phyloP scores from a whole-genome alignment of 768 basidiomycete genomes.

The Phaeotremella skinneri region DNA sequence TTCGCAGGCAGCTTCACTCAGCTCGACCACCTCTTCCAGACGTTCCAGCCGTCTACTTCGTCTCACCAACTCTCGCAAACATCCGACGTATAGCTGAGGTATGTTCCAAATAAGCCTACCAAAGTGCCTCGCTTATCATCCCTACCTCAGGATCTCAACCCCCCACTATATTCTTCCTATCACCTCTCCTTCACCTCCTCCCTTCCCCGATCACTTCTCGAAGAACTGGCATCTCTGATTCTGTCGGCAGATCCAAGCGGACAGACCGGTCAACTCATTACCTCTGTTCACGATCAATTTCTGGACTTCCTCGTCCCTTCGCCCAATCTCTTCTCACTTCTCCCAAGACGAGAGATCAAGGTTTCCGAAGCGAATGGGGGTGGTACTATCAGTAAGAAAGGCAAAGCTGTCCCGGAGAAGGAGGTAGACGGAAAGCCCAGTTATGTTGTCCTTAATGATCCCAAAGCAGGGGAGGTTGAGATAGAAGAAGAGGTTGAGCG shows the following conservation, averaged over 20 bases:
- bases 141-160: constrained; percentile 65
- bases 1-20: constrained; percentile 79
- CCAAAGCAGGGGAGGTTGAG: constrained; percentile 79
- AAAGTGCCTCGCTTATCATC: not conserved
- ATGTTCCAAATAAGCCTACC: constrained; percentile 6
- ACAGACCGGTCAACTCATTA: constrained; percentile 30
- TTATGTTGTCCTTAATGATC: constrained; percentile 86
- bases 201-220: constrained; percentile 78
- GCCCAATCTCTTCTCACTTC: constrained; percentile 83
- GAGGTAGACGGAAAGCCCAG: constrained; percentile 56
- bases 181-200: constrained; percentile 95
- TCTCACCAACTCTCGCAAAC: constrained; percentile 82
- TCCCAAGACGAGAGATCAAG: constrained; percentile 56
- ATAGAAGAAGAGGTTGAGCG: constrained; percentile 93
- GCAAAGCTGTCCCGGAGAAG: constrained; percentile 26
- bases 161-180: constrained; percentile 84
- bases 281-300: constrained; percentile 89
- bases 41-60: constrained; percentile 96
- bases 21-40: constrained; percentile 83
- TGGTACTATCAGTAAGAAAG: constrained; percentile 19
- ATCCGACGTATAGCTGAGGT: constrained; percentile 80
- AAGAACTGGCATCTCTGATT: constrained; percentile 86
- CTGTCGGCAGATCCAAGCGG: constrained; percentile 59
- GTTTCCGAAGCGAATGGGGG: constrained; percentile 24
- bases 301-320: constrained; percentile 94